A percentile compares a stretch with the other conserved stretches of the same genome.
Conservation (phyloP, 805 yeast species). For the Metschnikowia amazonensis region DNA sequence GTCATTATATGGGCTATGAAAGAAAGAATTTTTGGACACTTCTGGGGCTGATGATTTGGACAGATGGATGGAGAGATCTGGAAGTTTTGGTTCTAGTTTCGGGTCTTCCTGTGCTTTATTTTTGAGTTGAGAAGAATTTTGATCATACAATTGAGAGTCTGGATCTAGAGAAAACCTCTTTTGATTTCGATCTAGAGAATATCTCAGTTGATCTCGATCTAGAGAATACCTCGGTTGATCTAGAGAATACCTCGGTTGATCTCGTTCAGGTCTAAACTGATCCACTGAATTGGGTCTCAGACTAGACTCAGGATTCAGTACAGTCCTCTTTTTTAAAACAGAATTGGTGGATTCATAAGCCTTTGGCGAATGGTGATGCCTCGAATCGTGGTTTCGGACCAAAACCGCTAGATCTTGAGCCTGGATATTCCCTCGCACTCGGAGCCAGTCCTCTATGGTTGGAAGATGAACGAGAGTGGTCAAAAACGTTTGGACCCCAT, state of each 20-base stretch:
- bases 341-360: not conserved
- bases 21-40: not conserved
- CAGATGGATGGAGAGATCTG: not conserved
- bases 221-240: not conserved
- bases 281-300: no score
- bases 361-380: not conserved
- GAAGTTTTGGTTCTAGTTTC: not conserved
- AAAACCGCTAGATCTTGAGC: not conserved
- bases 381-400: not conserved
- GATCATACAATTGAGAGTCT: no score
- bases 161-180: not conserved
- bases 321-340: not conserved
- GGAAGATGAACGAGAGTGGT: constrained; percentile 14
- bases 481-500: constrained; percentile 14
- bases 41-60: not conserved
- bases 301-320: no score
- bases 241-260: no score
- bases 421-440: not conserved
- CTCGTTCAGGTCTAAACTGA: no score
- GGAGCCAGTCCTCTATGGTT: constrained; percentile 10
- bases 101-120: no score
- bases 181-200: not conserved
- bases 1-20: no score
- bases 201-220: not conserved
- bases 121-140: no score